Evolutionary conservation across 257 asterid species (phyloP).

Genomic region (Solanum virginianum): DNA sequence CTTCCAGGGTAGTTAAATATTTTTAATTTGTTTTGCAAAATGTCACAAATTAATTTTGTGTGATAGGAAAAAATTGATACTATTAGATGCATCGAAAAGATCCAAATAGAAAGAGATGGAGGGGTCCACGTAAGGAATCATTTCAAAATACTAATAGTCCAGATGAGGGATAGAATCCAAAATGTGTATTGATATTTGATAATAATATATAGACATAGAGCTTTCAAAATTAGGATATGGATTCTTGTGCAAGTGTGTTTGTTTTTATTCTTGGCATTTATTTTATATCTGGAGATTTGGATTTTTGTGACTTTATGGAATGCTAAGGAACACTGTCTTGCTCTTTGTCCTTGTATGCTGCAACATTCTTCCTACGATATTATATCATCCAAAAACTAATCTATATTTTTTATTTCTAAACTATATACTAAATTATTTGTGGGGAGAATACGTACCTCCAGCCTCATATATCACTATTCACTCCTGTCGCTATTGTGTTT

Average conservation of each 20-base stretch:
- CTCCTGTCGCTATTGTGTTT: constrained; percentile 29
- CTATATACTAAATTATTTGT: not conserved
- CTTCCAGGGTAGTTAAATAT: not conserved
- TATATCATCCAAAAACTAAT: not conserved
- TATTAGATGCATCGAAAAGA: not conserved
- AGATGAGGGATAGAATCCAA: constrained; percentile 29
- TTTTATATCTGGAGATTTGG: constrained; percentile 44
- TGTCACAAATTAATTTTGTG: not conserved
- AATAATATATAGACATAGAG: constrained; percentile 13
- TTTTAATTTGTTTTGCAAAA: not conserved
- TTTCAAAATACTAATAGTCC: constrained; percentile 4
- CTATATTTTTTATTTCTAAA: not conserved
- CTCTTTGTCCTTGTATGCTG: constrained; percentile 31
- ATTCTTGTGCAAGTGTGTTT: constrained; percentile 25
- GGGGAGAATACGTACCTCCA: constrained; percentile 17
- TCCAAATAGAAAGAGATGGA: not conserved
- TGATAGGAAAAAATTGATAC: not conserved
- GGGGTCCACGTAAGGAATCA: constrained; percentile 33
- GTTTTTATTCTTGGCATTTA: constrained; percentile 10
- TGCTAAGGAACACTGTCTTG: constrained; percentile 27
- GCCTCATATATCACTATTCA: constrained; percentile 3
- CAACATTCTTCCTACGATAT: constrained; percentile 44
- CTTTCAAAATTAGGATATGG: constrained; percentile 22
- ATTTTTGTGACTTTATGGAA: constrained; percentile 13
- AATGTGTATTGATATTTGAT: not conserved